Percentiles rank a stretch among this genome's conserved stretches.
Conservation (phyloP, 2,329 filamentous ascomycete genomes). For the Pleurostoma richardsiae region DNA sequence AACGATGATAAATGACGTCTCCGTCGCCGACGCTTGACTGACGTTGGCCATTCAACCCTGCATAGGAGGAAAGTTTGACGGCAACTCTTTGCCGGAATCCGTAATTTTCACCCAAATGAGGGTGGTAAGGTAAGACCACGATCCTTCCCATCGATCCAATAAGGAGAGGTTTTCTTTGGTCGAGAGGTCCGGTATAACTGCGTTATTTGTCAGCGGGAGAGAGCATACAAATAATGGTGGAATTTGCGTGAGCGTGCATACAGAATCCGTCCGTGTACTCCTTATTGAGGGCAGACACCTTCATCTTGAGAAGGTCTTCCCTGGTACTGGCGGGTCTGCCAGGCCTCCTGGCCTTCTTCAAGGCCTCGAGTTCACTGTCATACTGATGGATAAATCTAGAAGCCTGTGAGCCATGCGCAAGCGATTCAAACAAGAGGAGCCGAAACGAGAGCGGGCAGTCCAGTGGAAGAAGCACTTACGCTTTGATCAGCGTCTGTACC, state of each 20-base stretch:
- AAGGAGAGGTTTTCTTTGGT: conserved; percentile 58
- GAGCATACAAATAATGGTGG: too few relatives aligned
- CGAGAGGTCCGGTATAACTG: conserved; percentile 71
- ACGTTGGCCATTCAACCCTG: too few relatives aligned
- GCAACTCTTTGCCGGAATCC: conserved; percentile 45
- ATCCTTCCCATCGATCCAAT: conserved; percentile 72
- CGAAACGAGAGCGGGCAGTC: not conserved
- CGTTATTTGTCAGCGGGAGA: not conserved
- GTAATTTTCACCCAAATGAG: conserved; percentile 74
- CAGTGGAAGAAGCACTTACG: conserved; percentile 34
- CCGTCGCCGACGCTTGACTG: too few relatives aligned
- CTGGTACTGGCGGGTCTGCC: conserved; percentile 73
- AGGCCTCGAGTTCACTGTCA: conserved; percentile 62
- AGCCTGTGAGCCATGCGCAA: conserved; percentile 1
- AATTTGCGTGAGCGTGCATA: conserved; percentile 27
- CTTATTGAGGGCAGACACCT: conserved; percentile 64
- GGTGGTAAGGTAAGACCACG: conserved; percentile 74
- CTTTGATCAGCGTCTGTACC: conserved; percentile 57
- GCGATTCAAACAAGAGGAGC: not conserved
- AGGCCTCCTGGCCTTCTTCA: conserved; percentile 67
- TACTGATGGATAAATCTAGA: conserved; percentile 61
- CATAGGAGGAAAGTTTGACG: conserved; percentile 68
- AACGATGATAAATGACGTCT: too few relatives aligned
- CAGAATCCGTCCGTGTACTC: conserved; percentile 83
- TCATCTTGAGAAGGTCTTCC: conserved; percentile 72